Base-by-base conservation (phyloP, 345 rosid species). In the Jatropha curcas region DNA sequence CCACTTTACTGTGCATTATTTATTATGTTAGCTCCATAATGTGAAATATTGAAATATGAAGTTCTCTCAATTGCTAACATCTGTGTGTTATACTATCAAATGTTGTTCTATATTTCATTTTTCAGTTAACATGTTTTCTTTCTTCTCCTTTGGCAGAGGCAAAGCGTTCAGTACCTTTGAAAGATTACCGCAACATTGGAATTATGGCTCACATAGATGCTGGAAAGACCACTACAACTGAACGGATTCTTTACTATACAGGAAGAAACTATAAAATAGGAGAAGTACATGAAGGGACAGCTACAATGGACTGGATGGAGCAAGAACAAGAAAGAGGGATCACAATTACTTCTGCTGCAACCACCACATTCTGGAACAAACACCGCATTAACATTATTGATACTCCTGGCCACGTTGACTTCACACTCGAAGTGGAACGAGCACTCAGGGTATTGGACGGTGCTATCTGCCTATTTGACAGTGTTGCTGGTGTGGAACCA, bases 291-390 rank as follows among this genome's bases (percentile, higher is more conserved):
- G 99, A 95, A 77, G 98, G 96, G 60, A 95, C 99, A 2, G 98
- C 99, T 50, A 95, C 99, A 28, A 95, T 95, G 99, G 99, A 95
- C 76, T 95, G 99, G 98, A 95, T 95, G 98, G 99, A 95, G 72
- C 99, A 95, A 84, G 99, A 95, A 71, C 99, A 95, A 72, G 99
- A 95, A 78, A 88, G 99, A 85, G 99, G 99, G 74, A 92, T 95
- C 76, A 95, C 99, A 35, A 92, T 95, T 31, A 94, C 99, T 25
- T 92, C 99, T 10, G 99, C 98, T 33, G 99, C 98, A 56, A 95
- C 98, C 28, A 92, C 98, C 33, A 84, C 98, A 17, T 92, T 86
- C 68, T 94, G 98, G 98, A 78, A 92, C 80, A 84, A 92, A 7
- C 98, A 95, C 45, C 82, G 98, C 19, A 95, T 95, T 77, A 95